Conservation (phyloP, 129 eudicot species). For the Erigeron canadensis region DNA sequence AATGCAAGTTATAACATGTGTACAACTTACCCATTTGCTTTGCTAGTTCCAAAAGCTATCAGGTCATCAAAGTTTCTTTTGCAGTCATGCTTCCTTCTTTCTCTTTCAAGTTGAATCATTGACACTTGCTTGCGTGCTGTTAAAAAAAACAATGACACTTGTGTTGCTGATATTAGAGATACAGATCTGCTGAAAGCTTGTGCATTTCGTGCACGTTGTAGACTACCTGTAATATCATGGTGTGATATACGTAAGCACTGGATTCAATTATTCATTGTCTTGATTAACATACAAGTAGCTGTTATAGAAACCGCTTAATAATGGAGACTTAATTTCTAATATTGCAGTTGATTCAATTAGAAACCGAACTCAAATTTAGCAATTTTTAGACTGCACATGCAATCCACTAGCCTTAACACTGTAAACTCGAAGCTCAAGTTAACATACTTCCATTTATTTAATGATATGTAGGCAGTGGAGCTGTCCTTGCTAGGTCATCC, state of each 20-base stretch:
- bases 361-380: conserved; percentile 1
- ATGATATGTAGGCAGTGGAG: conserved; percentile 60
- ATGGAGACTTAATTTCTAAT: background rate
- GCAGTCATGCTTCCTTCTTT: background rate
- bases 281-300: background rate
- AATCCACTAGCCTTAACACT: background rate
- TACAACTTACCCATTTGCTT: conserved; percentile 90
- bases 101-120: no score
- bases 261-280: background rate
- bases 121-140: no score
- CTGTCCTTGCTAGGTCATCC: conserved; percentile 97
- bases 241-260: conserved; percentile 61
- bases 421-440: background rate
- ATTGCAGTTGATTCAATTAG: background rate
- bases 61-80: conserved; percentile 49
- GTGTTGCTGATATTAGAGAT: conserved; percentile 55
- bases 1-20: conserved; percentile 71
- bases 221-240: conserved; percentile 95
- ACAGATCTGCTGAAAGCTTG: conserved; percentile 83
- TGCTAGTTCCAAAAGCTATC: conserved; percentile 78
- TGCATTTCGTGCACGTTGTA: conserved; percentile 87
- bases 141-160: conserved; percentile 20
- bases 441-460: conserved; percentile 22
- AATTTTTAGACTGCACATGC: background rate
- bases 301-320: background rate